These are phyloP conservation scores for Botryosphaeria agaves DNA, from an alignment of 2,329 filamentous ascomycete genomes.

Conservation along the genomic window DNA sequence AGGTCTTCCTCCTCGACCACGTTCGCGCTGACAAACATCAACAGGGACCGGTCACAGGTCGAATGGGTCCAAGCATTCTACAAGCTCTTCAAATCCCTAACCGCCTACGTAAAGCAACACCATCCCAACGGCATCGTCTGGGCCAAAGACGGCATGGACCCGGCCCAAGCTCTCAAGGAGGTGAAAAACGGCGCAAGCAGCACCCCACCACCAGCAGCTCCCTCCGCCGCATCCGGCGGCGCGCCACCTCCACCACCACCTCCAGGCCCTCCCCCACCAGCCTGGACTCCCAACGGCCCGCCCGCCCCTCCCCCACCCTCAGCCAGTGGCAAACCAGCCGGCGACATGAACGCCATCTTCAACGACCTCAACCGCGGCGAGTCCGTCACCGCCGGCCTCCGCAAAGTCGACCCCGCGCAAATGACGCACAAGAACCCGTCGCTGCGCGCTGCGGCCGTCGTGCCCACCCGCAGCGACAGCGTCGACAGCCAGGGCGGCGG, in stretches of 20 bases:
- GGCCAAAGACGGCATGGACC: constrained; percentile 65
- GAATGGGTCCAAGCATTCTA: constrained; percentile 92
- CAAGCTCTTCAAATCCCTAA: constrained; percentile 68
- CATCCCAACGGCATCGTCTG: constrained; percentile 66
- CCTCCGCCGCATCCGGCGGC: constrained; percentile 35
- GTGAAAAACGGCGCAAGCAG: constrained; percentile 24
- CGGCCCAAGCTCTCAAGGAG: constrained; percentile 49
- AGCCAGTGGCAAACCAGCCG: constrained; percentile 25
- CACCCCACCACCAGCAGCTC: constrained; percentile 30
- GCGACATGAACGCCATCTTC: constrained; percentile 75
- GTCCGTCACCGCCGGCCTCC: constrained; percentile 70
- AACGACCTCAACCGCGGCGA: constrained; percentile 79
- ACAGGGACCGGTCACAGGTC: constrained; percentile 60
- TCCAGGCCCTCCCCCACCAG: constrained; percentile 42
- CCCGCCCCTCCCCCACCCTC: constrained; percentile 44
- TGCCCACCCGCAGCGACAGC: constrained; percentile 40
- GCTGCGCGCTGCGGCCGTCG: constrained; percentile 55
- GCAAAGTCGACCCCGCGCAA: constrained; percentile 85
- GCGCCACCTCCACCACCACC: constrained; percentile 46
- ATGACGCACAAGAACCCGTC: constrained; percentile 99
- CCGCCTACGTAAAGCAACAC: constrained; percentile 70
- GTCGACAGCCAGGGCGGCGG: constrained; percentile 36
- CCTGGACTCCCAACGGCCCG: constrained; percentile 30
- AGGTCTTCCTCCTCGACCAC: not conserved
- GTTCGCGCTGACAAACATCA: not conserved